Evolutionary conservation across 108 stramenopile genomes (phyloP), one percentile per base, ranked within the genome.

Genomic region (Cylindrotheca closterium): DNA sequence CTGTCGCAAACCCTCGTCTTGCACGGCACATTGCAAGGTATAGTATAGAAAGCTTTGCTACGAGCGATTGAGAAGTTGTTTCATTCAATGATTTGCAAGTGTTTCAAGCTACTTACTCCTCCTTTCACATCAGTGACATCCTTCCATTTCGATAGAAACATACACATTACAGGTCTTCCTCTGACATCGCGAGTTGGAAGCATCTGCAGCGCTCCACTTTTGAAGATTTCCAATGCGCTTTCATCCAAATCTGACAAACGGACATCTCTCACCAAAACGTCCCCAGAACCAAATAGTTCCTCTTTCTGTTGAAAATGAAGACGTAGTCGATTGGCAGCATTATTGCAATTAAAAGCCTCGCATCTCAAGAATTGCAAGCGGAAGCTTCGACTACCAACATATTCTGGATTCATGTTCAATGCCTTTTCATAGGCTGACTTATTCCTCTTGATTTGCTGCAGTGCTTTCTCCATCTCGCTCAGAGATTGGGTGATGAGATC

Each of bases 291-390:
- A 63, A 73, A 80, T 0, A 73, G 33, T 34, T 63, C 71, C 8
- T 37, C 60, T 23, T 73, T 72, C 17, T 52, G 26, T 21, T 63
- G 60, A 32, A 73, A 73, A 47, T 77, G 54, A 19, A 27, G 30
- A 1, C 72, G 50, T 21, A 80, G 47, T 0, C 67, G 67, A 3
- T 47, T 4, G 0, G 72, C 76, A 4, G 79, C 75, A 5, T 37
- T n/a, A 4, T 33, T 50, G 0, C 67, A 37, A 62, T 80, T 51
- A 33, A 73, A 80, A 12, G 47, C 29, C 51, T 80, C 79, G 28
- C 58, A 55, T 10, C 79, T 58, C 15, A 80, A 51, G 53, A 80
- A 80, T 51, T 54, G 49, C 10, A 80, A 48, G 3, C 67, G 75
- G 46, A 80, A 80, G 15, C 56, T 28, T 12, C 19, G 4, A 17